A percentile compares a stretch with the other conserved stretches of the same genome.
phyloP scores from a whole-genome alignment of 805 yeast genomes.

The Candida jianshihensis region DNA sequence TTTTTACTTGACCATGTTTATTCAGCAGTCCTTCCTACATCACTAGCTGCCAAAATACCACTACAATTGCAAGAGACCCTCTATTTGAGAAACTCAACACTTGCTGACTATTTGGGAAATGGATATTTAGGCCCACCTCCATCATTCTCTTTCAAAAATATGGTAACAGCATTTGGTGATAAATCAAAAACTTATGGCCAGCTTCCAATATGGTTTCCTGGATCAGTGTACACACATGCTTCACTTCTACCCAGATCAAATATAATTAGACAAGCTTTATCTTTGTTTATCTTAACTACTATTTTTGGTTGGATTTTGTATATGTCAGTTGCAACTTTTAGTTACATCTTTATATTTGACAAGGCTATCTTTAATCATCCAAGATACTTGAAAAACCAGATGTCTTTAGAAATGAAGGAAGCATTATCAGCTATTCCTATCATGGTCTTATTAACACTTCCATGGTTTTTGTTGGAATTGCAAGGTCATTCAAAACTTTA shows the following conservation, averaged over 20 bases:
- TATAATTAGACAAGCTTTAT: conserved; percentile 58
- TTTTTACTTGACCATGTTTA: conserved; percentile 68
- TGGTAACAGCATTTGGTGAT: conserved; percentile 17
- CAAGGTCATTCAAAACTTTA: conserved; percentile 80
- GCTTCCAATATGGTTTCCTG: conserved; percentile 51
- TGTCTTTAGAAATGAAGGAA: conserved; percentile 71
- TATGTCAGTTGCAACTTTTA: conserved; percentile 61
- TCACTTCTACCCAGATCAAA: conserved; percentile 71
- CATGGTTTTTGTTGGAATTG: conserved; percentile 82
- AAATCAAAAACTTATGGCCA: conserved; percentile 51
- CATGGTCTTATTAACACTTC: conserved; percentile 83
- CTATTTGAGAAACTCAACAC: conserved; percentile 14
- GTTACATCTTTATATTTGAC: conserved; percentile 77
- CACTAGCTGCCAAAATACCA: conserved; percentile 34
- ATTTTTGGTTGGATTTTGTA: conserved; percentile 86
- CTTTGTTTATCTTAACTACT: conserved; percentile 63
- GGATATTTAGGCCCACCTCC: not conserved
- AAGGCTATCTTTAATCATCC: conserved; percentile 92
- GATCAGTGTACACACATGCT: conserved; percentile 48
- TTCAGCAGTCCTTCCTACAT: conserved; percentile 58
- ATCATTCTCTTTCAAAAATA: conserved; percentile 7
- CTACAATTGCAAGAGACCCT: conserved; percentile 22
- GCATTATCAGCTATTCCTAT: conserved; percentile 79
- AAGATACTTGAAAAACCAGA: conserved; percentile 88
- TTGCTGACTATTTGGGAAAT: not conserved